Evolutionary conservation across 768 basidiomycete species (phyloP), one percentile per base, ranked within the genome.

Genomic region (Tulasnella sp.): DNA sequence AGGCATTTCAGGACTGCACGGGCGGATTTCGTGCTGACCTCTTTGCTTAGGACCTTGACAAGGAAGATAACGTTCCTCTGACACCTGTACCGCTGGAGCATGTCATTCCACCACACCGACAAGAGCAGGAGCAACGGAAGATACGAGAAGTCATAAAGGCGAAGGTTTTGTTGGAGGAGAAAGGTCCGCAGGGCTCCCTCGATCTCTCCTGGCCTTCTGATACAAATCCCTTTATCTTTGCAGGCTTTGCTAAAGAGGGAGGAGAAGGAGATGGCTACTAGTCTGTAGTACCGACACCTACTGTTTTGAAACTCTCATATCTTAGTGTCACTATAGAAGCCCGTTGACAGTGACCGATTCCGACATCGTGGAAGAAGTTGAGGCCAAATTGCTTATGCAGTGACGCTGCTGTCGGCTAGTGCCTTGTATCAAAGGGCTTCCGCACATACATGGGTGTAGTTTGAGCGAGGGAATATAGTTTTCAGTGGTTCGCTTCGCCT

Each of bases 251-350:
- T 83, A 94, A 92, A 83, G 97, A 98, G 83, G 96, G 95, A 15
- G 94, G 95, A 48, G 97, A 98, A 86, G 96, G 96, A 10, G 97
- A 98, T 84, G 95, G 95, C 15, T 99, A 98, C 84, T 98, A 85
- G 81, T 71, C n/a, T n/a, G 57, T 9, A 26, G 5, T 23, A 26
- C 57, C 23, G 57, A 61, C 23, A 11, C 26, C n/a, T 61, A 61
- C n/a, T 61, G 20, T 29, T 26, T 61, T 61, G 57, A 61, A 61
- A 61, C 29, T 10, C 23, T 29, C 2, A 61, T 61, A 61, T 61
- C 57, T 26, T 61, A 26, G 57, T 23, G 46, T 48, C 57, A 29
- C 57, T 11, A 61, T 61, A 61, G 57, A 61, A 61, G 23, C 57
- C 57, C 7, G 26, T 26, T 29, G 57, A 61, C 23, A 23, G 57